Evolutionary conservation across 1,284 basidiomycete genomes (phyloP), one percentile per base, ranked within the genome.

Genomic region (Leccinum proliferum): DNA sequence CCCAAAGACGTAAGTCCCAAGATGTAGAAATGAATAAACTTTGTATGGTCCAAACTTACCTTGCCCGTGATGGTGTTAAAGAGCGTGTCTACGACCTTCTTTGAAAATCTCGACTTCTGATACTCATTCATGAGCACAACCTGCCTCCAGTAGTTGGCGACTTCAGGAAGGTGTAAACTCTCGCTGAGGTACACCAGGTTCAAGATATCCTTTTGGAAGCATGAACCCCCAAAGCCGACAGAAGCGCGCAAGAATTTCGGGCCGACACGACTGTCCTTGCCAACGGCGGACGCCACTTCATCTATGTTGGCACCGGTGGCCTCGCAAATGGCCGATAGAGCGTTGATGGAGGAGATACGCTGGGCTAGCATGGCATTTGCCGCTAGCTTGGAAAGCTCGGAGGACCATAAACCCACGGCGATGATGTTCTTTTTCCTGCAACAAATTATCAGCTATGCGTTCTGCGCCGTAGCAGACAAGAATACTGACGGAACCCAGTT

Each of bases 191-290:
- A 99, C 60, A 98, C 96, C 64, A 99, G 82, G 82, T 99, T 99
- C 71, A 99, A 87, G 75, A 99, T 98, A 76, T 99, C 96, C 78
- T 97, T 97, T 80, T 98, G 95, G 92, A 99, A 99, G 81, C 97
- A 99, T 43, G 92, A 95, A 41, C 96, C 96, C 67, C 96, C 96
- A 71, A 98, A 99, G n/a, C 96, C 94, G 66, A 96, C 92, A 52
- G 89, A 92, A 46, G 94, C 93, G 76, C 93, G 94, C 72, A 99
- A 83, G 87, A 99, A 99, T 77, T 94, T 96, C 72, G 93, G 85
- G 4, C 97, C 97, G 63, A 99, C 86, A 67, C 97, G 93, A 29
- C 87, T 84, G 78, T 99, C 97, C 69, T 89, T 89, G 37, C 96
- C 96, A 72, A 98, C 91, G 10, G 97, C 96, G 73, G 93, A 85